Conservation (phyloP, 108 stramenopile species). For the Conticribra weissflogii region DNA sequence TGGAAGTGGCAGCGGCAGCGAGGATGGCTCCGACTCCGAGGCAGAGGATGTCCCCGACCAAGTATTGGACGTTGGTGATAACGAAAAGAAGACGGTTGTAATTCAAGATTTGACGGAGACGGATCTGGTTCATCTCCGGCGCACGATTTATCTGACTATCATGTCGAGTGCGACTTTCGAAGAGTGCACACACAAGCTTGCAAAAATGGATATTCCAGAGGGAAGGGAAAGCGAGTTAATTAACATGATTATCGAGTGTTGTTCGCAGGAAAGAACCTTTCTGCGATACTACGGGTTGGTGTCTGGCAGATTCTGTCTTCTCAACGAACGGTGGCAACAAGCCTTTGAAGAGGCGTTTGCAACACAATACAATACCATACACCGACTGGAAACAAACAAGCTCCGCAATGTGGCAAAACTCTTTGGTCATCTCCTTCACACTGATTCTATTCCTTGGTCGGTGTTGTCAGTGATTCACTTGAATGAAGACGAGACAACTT, state of each 20-base stretch:
- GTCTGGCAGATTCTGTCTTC: slow-evolving; percentile 92
- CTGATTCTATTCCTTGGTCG: slow-evolving; percentile 97
- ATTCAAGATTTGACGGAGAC: slow-evolving; percentile 87
- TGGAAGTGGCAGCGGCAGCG: slow-evolving; percentile 50
- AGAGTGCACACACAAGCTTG: slow-evolving; percentile 98
- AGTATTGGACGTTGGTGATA: slow-evolving; percentile 3
- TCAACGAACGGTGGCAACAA: slow-evolving; percentile 86
- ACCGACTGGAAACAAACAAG: slow-evolving; percentile 98
- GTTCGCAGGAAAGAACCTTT: slow-evolving; percentile 96
- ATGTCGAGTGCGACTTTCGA: slow-evolving; percentile 99
- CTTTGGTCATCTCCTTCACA: slow-evolving; percentile 97
- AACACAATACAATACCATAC: slow-evolving; percentile 91
- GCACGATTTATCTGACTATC: slow-evolving; percentile 98
- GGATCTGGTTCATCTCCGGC: slow-evolving; percentile 95
- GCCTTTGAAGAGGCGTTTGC: slow-evolving; percentile 89
- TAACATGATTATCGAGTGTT: slow-evolving; percentile 99
- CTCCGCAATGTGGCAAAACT: slow-evolving; percentile 98
- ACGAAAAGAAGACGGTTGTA: slow-evolving; percentile 48
- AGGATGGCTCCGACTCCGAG: slow-evolving; percentile 58
- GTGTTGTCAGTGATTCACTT: slow-evolving; percentile 87
- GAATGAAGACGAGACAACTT: slow-evolving; percentile 97
- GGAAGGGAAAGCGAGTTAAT: slow-evolving; percentile 88
- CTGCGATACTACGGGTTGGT: slow-evolving; percentile 95
- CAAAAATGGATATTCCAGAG: slow-evolving; percentile 91
- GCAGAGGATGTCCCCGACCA: slow-evolving; percentile 58